Base-by-base conservation (phyloP, 164 flowering plant species). In the Aristolochia fimbriata region DNA sequence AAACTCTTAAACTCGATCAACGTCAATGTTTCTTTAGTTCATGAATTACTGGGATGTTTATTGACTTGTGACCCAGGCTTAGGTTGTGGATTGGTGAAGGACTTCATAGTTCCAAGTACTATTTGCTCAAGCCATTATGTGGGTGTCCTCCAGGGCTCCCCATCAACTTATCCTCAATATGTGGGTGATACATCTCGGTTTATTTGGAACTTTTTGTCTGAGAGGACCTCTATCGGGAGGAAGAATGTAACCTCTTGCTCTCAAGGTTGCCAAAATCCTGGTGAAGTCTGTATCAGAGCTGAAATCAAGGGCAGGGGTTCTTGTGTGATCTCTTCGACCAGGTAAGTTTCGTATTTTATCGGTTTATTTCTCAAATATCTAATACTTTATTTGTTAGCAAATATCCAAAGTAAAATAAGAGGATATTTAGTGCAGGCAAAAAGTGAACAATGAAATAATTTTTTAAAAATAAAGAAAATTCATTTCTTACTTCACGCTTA, bases 131-230 rank as follows among this genome's bases (percentile, higher is more conserved):
- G 77, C 76, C 80, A 83, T 75, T 93, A 93, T 74, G 97, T 81
- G 57, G 98, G 98, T 64, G 97, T 93, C 51, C 58, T 93, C 21
- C 37, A 72, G 61, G 90, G 78, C 52, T 80, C 79, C 31, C 98
- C 97, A 70, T 72, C 88, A 2, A 63, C 84, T 19, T 46, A 74
- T 69, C 75, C 53, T 51, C 78, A 65, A 37, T 70, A 70, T 70
- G 81, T 74, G 0, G 68, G 70, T 58, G 97, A 93, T 63, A 58
- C 79, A 59, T 80, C 98, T 55, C 76, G 98, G 65, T 90, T 93
- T 49, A 48, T 89, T 24, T 90, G 94, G 94, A 87, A 87, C 69
- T 93, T 87, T 76, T 64, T 93, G 61, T 96, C 97, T 11, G 92
- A 93, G 37, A 82, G 70, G 69, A 90, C 97, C 53, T 78, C 98